A percentile compares a stretch with the other conserved stretches of the same genome.
Conservation (phyloP, 805 yeast species). For the Wickerhamomyces pijperi region DNA sequence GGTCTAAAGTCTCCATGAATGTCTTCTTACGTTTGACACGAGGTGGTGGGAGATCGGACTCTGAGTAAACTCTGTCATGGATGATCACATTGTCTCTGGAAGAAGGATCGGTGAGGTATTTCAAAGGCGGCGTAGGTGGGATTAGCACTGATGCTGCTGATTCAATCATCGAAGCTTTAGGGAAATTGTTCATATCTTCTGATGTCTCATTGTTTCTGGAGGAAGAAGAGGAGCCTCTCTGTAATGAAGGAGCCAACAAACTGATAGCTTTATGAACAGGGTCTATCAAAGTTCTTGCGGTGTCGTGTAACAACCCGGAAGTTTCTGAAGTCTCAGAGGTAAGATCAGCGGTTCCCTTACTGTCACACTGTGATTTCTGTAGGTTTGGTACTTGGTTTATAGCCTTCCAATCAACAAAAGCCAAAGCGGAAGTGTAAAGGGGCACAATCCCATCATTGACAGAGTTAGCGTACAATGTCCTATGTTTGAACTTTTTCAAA, state of each 20-base stretch:
- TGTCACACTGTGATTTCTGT: too few species aligned
- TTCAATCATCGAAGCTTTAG: conserved; percentile 57
- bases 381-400: conserved; percentile 7
- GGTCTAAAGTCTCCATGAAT: conserved; percentile 20
- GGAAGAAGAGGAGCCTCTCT: conserved; percentile 8
- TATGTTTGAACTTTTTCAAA: conserved; percentile 41
- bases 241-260: conserved; percentile 27
- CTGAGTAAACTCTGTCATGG: conserved; percentile 57
- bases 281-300: conserved; percentile 20
- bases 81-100: conserved; percentile 47
- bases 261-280: conserved; percentile 37
- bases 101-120: conserved; percentile 53
- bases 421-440: conserved; percentile 55
- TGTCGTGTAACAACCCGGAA: conserved; percentile 7
- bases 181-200: conserved; percentile 25
- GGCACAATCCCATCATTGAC: conserved; percentile 79
- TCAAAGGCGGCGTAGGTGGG: conserved; percentile 59
- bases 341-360: too few species aligned
- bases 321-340: too few species aligned
- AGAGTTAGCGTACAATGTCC: conserved; percentile 70
- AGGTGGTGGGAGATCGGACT: conserved; percentile 32
- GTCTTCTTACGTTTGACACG: conserved; percentile 10
- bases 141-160: conserved; percentile 56
- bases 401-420: conserved; percentile 46
- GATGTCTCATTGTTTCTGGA: conserved; percentile 2